Conservation (phyloP, 2,329 filamentous ascomycete species). For the Beauveria sp. region DNA sequence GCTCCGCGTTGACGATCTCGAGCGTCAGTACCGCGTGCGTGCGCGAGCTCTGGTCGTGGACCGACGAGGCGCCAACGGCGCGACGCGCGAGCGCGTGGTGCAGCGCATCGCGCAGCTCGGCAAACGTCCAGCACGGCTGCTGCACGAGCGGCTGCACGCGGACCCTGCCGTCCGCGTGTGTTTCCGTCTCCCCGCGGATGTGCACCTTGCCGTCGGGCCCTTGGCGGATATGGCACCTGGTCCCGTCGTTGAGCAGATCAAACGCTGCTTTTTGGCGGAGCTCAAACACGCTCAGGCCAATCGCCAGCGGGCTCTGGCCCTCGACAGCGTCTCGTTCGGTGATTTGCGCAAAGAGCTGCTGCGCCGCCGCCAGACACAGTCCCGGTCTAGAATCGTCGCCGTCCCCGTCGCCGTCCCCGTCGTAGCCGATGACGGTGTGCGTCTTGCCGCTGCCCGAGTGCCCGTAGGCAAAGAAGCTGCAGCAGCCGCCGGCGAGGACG, state of each 20-base stretch:
- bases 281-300: constrained; percentile 34
- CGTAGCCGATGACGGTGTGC: constrained; percentile 60
- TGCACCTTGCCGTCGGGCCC: constrained; percentile 31
- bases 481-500: constrained; percentile 27
- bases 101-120: constrained; percentile 23
- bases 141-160: constrained; percentile 31
- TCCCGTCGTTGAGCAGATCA: constrained; percentile 32
- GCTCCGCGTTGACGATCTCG: constrained; percentile 29
- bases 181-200: constrained; percentile 34
- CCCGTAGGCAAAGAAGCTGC: constrained; percentile 74
- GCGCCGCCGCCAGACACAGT: constrained; percentile 28
- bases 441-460: constrained; percentile 91
- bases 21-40: constrained; percentile 36
- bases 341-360: constrained; percentile 21
- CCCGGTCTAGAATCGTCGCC: constrained; percentile 24
- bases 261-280: constrained; percentile 33
- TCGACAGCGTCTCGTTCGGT: constrained; percentile 15
- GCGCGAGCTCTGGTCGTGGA: constrained; percentile 37
- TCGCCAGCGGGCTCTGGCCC: constrained; percentile 17
- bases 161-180: constrained; percentile 31
- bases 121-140: constrained; percentile 28
- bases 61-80: constrained; percentile 28
- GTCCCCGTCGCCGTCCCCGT: constrained; percentile 27
- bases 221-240: constrained; percentile 32
- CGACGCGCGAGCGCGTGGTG: constrained; percentile 22